A percentile compares a stretch with the other conserved stretches of the same genome.
phyloP scores from a whole-genome alignment of 2,329 filamentous ascomycete species.

The Neonectria hederae region DNA sequence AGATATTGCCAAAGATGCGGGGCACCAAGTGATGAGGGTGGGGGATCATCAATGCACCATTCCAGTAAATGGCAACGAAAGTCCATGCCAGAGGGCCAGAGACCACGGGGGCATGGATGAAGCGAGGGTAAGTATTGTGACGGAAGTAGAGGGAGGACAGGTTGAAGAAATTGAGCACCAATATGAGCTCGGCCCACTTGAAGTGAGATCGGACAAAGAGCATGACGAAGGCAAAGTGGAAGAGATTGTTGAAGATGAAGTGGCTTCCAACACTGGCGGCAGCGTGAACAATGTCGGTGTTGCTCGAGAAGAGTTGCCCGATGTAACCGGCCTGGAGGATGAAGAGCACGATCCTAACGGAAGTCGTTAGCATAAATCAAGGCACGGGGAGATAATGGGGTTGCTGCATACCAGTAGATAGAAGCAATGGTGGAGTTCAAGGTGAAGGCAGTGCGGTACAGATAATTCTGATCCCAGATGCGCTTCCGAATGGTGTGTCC shows the following conservation, averaged over 20 bases:
- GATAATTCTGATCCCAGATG: constrained; percentile 79
- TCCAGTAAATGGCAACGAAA: constrained; percentile 88
- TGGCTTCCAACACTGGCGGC: constrained; percentile 83
- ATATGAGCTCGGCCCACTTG: constrained; percentile 77
- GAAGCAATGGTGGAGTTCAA: constrained; percentile 71
- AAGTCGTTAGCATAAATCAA: constrained; percentile 10
- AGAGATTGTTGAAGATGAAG: constrained; percentile 86
- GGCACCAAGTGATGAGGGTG: constrained; percentile 72
- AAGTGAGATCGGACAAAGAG: constrained; percentile 83
- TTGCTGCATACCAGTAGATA: constrained; percentile 76
- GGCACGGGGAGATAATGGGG: constrained; percentile 1
- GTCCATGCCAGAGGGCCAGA: constrained; percentile 85
- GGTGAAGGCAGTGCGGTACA: constrained; percentile 76
- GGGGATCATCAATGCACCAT: constrained; percentile 83
- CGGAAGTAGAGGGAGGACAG: constrained; percentile 82
- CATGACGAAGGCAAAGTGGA: constrained; percentile 84
- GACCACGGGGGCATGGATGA: constrained; percentile 80
- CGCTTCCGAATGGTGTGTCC: constrained; percentile 66
- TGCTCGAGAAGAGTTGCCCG: constrained; percentile 76
- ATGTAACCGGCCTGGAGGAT: constrained; percentile 80
- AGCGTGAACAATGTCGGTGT: constrained; percentile 69
- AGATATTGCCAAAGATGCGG: constrained; percentile 85
- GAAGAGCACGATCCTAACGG: constrained; percentile 73
- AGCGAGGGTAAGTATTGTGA: constrained; percentile 74
- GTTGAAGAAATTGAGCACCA: constrained; percentile 85